phyloP scores from a whole-genome alignment of 805 yeast genomes.

The Starmera quercuum region DNA sequence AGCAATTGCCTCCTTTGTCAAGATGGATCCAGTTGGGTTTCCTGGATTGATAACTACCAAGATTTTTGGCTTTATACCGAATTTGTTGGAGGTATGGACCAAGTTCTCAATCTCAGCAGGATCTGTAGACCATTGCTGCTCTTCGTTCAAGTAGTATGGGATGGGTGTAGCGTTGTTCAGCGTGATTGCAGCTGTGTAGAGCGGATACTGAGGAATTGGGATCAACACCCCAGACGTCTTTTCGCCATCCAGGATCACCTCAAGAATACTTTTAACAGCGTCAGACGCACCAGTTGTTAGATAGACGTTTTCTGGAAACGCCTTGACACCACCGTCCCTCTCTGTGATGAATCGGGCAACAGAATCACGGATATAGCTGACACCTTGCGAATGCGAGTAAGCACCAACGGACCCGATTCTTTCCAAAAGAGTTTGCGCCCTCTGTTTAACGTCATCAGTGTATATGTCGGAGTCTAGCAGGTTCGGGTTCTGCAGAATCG shows the following conservation, averaged over 20 bases:
- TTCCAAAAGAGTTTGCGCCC: slow-evolving; percentile 57
- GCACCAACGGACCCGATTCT: slow-evolving; percentile 87
- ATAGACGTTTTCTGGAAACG: slow-evolving; percentile 68
- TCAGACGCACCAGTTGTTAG: slow-evolving; percentile 93
- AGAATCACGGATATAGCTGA: slow-evolving; percentile 57
- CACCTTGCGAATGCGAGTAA: slow-evolving; percentile 91
- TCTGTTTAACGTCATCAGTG: slow-evolving; percentile 62
- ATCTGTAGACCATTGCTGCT: slow-evolving; percentile 76
- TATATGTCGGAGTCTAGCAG: slow-evolving; percentile 35
- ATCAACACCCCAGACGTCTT: slow-evolving; percentile 68
- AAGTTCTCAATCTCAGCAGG: slow-evolving; percentile 52
- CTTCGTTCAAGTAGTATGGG: slow-evolving; percentile 82
- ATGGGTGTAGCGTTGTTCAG: slow-evolving; percentile 75
- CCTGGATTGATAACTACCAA: slow-evolving; percentile 96
- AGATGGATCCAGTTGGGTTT: slow-evolving; percentile 92
- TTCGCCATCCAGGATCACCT: slow-evolving; percentile 59
- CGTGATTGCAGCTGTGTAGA: slow-evolving; percentile 91
- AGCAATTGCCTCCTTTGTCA: slow-evolving; percentile 56
- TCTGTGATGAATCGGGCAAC: slow-evolving; percentile 73
- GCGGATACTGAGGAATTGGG: slow-evolving; percentile 97
- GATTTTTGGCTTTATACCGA: slow-evolving; percentile 62
- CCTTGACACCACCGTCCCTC: slow-evolving; percentile 70
- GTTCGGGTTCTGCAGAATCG: slow-evolving; percentile 80
- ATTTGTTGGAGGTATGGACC: slow-evolving; percentile 37
- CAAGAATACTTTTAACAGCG: slow-evolving; percentile 77